Percentiles rank a stretch among this genome's conserved stretches.
Conservation (phyloP, 495 filamentous ascomycete species). For the Thozetella sp. region DNA sequence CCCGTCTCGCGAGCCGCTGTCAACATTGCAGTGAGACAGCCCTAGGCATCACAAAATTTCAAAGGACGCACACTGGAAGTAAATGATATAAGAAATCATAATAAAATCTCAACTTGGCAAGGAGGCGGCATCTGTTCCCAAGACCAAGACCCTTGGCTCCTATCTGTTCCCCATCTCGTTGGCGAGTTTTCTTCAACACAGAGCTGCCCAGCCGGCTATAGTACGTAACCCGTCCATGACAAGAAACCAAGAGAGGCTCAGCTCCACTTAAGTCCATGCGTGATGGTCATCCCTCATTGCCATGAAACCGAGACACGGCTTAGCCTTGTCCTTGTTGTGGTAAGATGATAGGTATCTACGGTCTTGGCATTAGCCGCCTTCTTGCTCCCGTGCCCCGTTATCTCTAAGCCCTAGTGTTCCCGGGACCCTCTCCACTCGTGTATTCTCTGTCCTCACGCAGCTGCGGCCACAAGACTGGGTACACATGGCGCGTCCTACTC, state of each 20-base stretch:
- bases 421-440: too few species aligned
- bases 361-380: neutral
- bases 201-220: neutral
- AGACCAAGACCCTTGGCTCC: neutral
- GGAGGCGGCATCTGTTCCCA: too few species aligned
- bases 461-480: too few species aligned
- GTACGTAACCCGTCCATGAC: neutral
- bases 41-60: neutral
- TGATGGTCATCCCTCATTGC: neutral
- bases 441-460: too few species aligned
- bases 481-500: too few species aligned
- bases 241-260: neutral
- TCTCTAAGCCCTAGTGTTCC: too few species aligned
- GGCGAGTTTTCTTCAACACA: neutral
- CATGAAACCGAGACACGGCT: neutral
- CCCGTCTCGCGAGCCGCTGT: neutral
- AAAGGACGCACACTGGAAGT: neutral
- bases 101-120: too few species aligned
- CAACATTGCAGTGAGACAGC: neutral
- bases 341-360: neutral
- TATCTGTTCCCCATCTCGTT: neutral
- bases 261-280: neutral
- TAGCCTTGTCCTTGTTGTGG: neutral
- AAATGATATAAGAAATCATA: too few species aligned
- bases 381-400: neutral